Evolutionary conservation across 805 yeast species (phyloP).

Genomic region (Cyberlindnera galapagoensis): DNA sequence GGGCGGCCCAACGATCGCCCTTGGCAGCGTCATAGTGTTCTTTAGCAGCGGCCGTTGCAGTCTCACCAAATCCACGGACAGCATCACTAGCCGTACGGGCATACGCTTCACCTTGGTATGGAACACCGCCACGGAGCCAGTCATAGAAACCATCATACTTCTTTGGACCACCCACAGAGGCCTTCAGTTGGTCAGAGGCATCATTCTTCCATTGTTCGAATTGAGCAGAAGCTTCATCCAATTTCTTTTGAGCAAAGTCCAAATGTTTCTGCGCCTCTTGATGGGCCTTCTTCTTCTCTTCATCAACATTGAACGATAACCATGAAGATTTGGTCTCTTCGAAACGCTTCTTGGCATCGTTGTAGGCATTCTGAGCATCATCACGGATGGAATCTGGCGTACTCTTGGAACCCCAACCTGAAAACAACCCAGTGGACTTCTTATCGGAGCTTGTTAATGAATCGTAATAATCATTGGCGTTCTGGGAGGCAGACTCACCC

Average conservation of each 20-base stretch:
- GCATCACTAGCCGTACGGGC: constrained; percentile 30
- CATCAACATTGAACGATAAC: constrained; percentile 22
- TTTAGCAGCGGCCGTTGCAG: constrained; percentile 35
- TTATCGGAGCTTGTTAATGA: constrained; percentile 10
- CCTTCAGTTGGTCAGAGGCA: constrained; percentile 12
- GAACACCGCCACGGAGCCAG: constrained; percentile 23
- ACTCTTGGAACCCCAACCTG: constrained; percentile 17
- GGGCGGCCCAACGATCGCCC: constrained; percentile 1
- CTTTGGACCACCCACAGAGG: constrained; percentile 5
- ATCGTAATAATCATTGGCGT: constrained; percentile 22
- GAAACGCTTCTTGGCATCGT: constrained; percentile 29
- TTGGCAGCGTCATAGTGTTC: constrained; percentile 30
- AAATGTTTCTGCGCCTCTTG: constrained; percentile 24
- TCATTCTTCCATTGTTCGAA: constrained; percentile 15
- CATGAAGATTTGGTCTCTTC: constrained; percentile 28
- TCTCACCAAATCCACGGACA: constrained; percentile 41
- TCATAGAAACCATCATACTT: constrained; percentile 16
- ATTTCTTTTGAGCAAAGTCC: constrained; percentile 17
- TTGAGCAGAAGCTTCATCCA: constrained; percentile 15
- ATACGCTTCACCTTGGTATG: constrained; percentile 15
- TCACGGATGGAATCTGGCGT: constrained; percentile 11
- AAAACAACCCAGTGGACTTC: constrained; percentile 10
- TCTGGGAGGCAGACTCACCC: constrained; percentile 37
- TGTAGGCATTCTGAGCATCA: constrained; percentile 28
- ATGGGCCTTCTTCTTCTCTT: constrained; percentile 16